Base-by-base conservation (phyloP, 176 grass and related monocot species). In the Eleusine indica region DNA sequence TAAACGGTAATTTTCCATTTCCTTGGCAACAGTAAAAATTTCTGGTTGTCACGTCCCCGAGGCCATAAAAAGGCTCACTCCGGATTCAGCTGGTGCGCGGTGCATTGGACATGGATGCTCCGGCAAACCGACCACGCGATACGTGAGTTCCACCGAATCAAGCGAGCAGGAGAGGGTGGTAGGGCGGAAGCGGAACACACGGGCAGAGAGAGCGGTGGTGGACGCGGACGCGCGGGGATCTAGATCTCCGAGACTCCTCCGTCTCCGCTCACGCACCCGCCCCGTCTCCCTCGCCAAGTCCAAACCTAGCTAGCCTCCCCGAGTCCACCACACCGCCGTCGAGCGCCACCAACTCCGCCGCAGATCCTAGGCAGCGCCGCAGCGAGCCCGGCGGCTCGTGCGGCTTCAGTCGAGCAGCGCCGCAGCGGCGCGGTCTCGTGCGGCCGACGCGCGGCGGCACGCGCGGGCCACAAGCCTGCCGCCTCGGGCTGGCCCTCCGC, bases 131-230 rank as follows among this genome's bases (percentile, higher is more conserved):
- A 70, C 49, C 66, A 58, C 79, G 78, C 79, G 79, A 40, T 70
- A 81, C 79, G 79, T 70, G 79, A 81, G 79, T 70, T 81, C 66
- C 79, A 70, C 79, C 66, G 57, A n/a, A 22, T 16, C 9, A 14
- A 9, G 15, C 48, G 48, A 15, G 12, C 11, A 49, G 44, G 5
- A 8, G n/a, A 25, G n/a, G n/a, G 54, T 21, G 5, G 54, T 21
- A 21, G 18, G 54, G 29, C 4, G 32, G 64, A 35, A 66, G 78
- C 78, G 78, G 63, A 69, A 56, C 78, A 41, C 78, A 4, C 60
- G 77, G 62, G 77, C 29, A 11, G 48, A 7, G 16, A 54, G 17
- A 8, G 3, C 7, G 7, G 49, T 49, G 78, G 18, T 22, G 62
- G 43, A 66, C 42, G 29, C 48, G 62, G 43, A 66, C 42, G 29